Conservation (phyloP, 139 green algal genomes). For the Micromonas commoda region DNA sequence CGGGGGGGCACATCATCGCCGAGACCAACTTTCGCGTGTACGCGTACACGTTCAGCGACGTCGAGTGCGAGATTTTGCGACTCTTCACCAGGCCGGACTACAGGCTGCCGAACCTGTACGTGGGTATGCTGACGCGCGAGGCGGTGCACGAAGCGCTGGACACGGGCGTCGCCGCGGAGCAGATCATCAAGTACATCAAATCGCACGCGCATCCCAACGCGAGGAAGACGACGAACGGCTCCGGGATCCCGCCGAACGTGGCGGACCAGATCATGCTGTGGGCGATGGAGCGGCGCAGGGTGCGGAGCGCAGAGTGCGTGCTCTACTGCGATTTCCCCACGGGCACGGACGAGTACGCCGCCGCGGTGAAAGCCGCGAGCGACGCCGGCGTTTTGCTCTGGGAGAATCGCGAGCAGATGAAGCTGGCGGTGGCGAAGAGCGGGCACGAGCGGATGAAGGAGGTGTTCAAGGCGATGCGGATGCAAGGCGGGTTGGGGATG, state of each 20-base stretch:
- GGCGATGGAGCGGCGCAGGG: background rate
- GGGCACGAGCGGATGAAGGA: constrained; percentile 11
- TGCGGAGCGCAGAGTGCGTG: background rate
- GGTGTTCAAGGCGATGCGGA: background rate
- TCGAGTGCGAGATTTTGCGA: constrained; percentile 35
- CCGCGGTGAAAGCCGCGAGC: background rate
- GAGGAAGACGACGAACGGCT: background rate
- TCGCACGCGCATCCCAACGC: constrained; percentile 5
- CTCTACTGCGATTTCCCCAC: constrained; percentile 20
- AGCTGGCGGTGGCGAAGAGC: background rate
- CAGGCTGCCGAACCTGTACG: constrained; percentile 24
- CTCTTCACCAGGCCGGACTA: constrained; percentile 33
- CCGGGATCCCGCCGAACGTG: constrained; percentile 15
- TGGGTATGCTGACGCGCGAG: constrained; percentile 28
- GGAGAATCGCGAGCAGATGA: background rate
- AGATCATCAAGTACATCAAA: constrained; percentile 19
- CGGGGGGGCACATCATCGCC: constrained; percentile 33
- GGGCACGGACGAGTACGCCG: background rate
- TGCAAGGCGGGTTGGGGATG: no score
- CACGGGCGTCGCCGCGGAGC: constrained; percentile 9
- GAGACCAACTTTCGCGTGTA: constrained; percentile 49
- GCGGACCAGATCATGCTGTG: constrained; percentile 25
- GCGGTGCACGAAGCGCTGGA: constrained; percentile 3
- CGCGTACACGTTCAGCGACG: constrained; percentile 36
- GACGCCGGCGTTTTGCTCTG: background rate